Percentiles rank a stretch among this genome's conserved stretches.
phyloP scores from a whole-genome alignment of 202 grass and related monocot species.

The Bolboschoenoplectus hybrid region DNA sequence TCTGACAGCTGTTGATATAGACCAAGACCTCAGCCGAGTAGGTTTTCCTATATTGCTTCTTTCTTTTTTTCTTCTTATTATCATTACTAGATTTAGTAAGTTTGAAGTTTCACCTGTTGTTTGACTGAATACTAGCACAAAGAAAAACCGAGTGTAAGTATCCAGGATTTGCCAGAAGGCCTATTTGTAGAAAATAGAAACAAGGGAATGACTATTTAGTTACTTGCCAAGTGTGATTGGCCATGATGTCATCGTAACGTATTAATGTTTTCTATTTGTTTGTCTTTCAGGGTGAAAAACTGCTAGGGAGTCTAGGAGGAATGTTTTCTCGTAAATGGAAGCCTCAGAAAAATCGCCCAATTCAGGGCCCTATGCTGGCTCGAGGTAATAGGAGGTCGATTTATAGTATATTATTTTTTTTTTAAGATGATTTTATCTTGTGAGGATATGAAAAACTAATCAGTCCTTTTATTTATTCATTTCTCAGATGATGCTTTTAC shows the following conservation, averaged over 20 bases:
- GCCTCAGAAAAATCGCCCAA: constrained; percentile 64
- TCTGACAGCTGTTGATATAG: constrained; percentile 67
- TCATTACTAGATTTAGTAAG: constrained; percentile 4
- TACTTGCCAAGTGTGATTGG: not conserved
- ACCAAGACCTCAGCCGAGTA: constrained; percentile 75
- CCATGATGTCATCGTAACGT: not conserved
- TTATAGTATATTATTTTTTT: not conserved
- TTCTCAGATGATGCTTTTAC: constrained; percentile 78
- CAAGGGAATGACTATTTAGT: not conserved
- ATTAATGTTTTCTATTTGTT: constrained; percentile 10
- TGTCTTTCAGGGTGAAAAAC: constrained; percentile 73
- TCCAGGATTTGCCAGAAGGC: not conserved
- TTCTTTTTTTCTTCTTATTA: not conserved
- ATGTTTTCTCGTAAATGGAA: constrained; percentile 92
- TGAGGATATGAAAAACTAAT: not conserved
- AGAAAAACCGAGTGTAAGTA: not conserved
- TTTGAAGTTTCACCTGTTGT: not conserved
- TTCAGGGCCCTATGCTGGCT: constrained; percentile 67
- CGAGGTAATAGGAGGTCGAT: constrained; percentile 56
- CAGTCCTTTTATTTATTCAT: not conserved
- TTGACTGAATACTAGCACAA: not conserved
- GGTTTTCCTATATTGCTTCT: not conserved
- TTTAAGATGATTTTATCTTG: constrained; percentile 19
- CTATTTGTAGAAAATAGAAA: not conserved
- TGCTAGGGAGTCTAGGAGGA: constrained; percentile 84